Conservation (phyloP, 2,329 filamentous ascomycete species). For the Claviceps humidiphila region DNA sequence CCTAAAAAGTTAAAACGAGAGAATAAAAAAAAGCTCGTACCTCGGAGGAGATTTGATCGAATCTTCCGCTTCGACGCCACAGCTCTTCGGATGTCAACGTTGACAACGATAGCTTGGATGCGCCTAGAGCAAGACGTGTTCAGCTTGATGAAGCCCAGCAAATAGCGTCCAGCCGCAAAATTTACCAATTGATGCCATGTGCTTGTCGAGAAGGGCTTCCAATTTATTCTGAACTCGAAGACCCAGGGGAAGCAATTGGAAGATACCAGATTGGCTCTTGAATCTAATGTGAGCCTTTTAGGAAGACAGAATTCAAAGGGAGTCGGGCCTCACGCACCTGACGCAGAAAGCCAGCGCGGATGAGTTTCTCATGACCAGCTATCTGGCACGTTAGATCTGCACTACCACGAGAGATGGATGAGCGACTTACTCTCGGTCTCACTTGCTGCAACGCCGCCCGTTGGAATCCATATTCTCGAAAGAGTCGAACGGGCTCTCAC, state of each 20-base stretch:
- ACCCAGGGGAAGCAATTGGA: constrained; percentile 81
- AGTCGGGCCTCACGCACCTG: constrained; percentile 35
- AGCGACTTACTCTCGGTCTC: constrained; percentile 36
- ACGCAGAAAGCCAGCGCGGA: constrained; percentile 60
- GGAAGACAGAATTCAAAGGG: constrained; percentile 1
- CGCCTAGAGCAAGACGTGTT: constrained; percentile 32
- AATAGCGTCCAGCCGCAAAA: not conserved
- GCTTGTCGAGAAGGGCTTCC: constrained; percentile 70
- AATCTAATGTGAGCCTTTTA: not conserved
- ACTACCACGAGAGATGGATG: not conserved
- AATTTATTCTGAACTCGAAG: constrained; percentile 80
- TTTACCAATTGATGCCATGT: constrained; percentile 66
- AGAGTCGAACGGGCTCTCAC: constrained; percentile 26
- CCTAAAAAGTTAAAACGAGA: not conserved
- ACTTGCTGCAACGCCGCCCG: constrained; percentile 49
- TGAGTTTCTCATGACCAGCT: constrained; percentile 54
- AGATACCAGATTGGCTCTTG: constrained; percentile 76
- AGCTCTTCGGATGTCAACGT: constrained; percentile 73
- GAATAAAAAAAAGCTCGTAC: constrained; percentile 24
- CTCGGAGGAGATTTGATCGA: constrained; percentile 61
- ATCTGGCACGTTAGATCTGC: constrained; percentile 9
- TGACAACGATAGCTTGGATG: constrained; percentile 71
- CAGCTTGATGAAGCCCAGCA: not conserved
- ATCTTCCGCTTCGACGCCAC: constrained; percentile 72
- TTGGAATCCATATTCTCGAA: constrained; percentile 70